Percentiles rank a stretch among this genome's conserved stretches.
Evolutionary conservation across 2,329 filamentous ascomycete species (phyloP).

Genomic region (Bipolaris oryzae): DNA sequence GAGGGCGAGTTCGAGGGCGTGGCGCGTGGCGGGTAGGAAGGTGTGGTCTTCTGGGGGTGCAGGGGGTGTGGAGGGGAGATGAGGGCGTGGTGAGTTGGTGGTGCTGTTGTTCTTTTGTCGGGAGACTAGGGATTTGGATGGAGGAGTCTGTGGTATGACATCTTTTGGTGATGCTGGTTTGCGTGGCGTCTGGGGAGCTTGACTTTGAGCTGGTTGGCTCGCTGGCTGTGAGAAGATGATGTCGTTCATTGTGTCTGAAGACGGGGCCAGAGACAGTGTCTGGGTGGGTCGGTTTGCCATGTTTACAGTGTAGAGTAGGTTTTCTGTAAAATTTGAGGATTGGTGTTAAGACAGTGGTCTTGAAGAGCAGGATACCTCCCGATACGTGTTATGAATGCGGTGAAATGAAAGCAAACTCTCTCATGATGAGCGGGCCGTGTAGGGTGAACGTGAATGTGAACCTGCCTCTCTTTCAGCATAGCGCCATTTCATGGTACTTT

Average conservation of each 20-base stretch:
- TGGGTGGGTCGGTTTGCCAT: not conserved
- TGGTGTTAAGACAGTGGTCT: not conserved
- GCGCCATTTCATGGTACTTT: not conserved
- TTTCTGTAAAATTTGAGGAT: not conserved
- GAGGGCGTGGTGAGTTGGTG: not conserved
- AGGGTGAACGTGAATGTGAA: not conserved
- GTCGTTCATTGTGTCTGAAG: not conserved
- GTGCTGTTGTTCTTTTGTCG: no score
- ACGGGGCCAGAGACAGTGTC: not conserved
- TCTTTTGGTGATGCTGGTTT: not conserved
- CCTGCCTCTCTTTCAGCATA: not conserved
- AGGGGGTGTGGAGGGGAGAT: not conserved
- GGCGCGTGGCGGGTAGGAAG: conserved; percentile 4
- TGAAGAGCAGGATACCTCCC: not conserved
- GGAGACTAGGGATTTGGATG: not conserved
- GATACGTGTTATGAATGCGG: not conserved
- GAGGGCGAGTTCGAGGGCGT: conserved; percentile 1
- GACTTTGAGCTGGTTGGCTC: not conserved
- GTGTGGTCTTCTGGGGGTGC: not conserved
- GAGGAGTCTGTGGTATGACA: not conserved
- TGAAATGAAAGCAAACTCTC: not conserved
- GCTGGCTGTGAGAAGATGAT: not conserved
- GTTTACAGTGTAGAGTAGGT: not conserved
- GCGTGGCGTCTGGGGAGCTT: not conserved
- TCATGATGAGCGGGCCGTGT: not conserved